Evolutionary conservation across 805 yeast genomes (phyloP).

Genomic region (Spathaspora girioi): DNA sequence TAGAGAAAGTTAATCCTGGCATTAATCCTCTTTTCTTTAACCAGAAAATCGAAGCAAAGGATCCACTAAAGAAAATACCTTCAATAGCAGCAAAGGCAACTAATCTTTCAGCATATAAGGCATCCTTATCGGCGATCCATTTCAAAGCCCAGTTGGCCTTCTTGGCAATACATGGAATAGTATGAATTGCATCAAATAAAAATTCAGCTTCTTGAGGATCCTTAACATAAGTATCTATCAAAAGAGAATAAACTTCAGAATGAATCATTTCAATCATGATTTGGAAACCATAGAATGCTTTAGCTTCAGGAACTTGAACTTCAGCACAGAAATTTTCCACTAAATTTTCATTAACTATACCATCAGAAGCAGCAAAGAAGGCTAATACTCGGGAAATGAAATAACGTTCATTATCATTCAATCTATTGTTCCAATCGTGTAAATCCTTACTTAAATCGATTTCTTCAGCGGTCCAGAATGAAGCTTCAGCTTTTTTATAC

Average conservation of each 20-base stretch:
- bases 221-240: slow-evolving; percentile 92
- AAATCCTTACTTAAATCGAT: slow-evolving; percentile 90
- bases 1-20: slow-evolving; percentile 98
- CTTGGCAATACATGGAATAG: slow-evolving; percentile 92
- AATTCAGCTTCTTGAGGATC: slow-evolving; percentile 91
- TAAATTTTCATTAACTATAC: slow-evolving; percentile 95
- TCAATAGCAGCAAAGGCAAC: slow-evolving; percentile 99
- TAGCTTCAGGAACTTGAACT: slow-evolving; percentile 96
- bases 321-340: slow-evolving; percentile 97
- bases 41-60: slow-evolving; percentile 98
- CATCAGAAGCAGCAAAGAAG: slow-evolving; percentile 98
- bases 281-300: slow-evolving; percentile 98
- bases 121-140: slow-evolving; percentile 89
- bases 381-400: slow-evolving; percentile 92
- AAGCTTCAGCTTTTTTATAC: slow-evolving; percentile 98
- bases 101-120: slow-evolving; percentile 90
- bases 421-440: slow-evolving; percentile 86
- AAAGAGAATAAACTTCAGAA: slow-evolving; percentile 92
- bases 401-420: slow-evolving; percentile 89
- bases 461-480: slow-evolving; percentile 99
- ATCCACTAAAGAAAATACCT: slow-evolving; percentile 97
- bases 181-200: slow-evolving; percentile 93
- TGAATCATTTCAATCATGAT: slow-evolving; percentile 99
- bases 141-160: slow-evolving; percentile 99
- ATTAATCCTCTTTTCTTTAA: slow-evolving; percentile 96